Percentiles rank a stretch among this genome's conserved stretches.
phyloP scores from a whole-genome alignment of 805 yeast species.

The Starmerella bacillaris region DNA sequence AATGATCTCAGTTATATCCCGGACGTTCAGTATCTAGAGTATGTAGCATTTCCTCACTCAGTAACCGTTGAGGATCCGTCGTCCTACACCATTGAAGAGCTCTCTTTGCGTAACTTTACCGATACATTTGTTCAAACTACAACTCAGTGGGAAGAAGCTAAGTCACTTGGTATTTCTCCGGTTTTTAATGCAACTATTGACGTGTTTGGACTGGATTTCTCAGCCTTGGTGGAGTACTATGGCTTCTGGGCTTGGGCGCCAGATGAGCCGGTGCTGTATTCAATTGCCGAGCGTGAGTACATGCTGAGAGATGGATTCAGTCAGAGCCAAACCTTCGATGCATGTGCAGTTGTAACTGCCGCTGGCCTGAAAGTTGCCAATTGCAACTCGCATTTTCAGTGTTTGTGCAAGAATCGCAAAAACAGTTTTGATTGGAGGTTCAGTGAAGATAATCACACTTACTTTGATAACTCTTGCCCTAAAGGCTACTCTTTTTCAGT shows the following conservation, averaged over 20 bases:
- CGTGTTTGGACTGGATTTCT: constrained; percentile 7
- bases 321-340: constrained; percentile 13
- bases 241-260: constrained; percentile 61
- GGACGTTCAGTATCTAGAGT: constrained; percentile 1
- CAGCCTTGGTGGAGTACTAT: constrained; percentile 16
- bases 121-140: constrained; percentile 5
- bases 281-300: constrained; percentile 9
- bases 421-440: constrained; percentile 27
- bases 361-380: constrained; percentile 49
- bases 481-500: constrained; percentile 24
- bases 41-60: constrained; percentile 6
- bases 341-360: constrained; percentile 29
- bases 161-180: constrained; percentile 49
- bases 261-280: constrained; percentile 30
- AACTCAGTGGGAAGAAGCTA: constrained; percentile 8
- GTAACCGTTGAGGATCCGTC: constrained; percentile 5
- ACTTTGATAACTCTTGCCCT: constrained; percentile 25
- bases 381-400: constrained; percentile 38
- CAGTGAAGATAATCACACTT: constrained; percentile 21
- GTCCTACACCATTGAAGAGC: constrained; percentile 2
- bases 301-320: constrained; percentile 10
- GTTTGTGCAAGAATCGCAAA: constrained; percentile 36
- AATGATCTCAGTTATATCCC: neutral
- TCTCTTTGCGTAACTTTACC: constrained; percentile 7
- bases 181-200: constrained; percentile 28